Conservation (phyloP, 805 yeast species). For the Jamesozyma lodderae region DNA sequence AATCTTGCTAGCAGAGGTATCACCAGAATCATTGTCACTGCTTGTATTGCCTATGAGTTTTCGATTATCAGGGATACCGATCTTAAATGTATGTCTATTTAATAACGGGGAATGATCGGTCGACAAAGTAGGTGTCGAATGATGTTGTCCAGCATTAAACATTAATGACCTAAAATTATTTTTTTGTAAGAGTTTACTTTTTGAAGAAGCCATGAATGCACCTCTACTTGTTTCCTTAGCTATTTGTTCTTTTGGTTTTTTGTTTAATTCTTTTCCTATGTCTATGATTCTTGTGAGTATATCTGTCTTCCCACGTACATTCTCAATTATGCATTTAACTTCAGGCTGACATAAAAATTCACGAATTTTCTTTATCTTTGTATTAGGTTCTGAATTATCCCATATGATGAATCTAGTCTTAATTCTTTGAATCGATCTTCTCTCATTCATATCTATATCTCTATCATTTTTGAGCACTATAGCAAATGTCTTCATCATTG, state of each 20-base stretch:
- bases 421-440: neutral
- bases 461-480: constrained; percentile 10
- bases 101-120: too few species aligned
- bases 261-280: neutral
- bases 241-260: neutral
- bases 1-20: neutral
- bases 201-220: too few species aligned
- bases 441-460: constrained; percentile 5
- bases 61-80: too few species aligned
- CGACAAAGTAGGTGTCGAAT: too few species aligned
- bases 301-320: neutral
- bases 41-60: too few species aligned
- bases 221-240: neutral
- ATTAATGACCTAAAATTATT: too few species aligned
- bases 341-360: neutral
- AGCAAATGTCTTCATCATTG: constrained; percentile 11
- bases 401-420: constrained; percentile 5
- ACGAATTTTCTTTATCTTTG: neutral
- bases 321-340: neutral
- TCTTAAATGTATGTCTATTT: too few species aligned
- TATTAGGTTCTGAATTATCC: neutral
- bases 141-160: too few species aligned
- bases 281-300: neutral
- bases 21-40: too few species aligned
- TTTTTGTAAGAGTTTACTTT: neutral